phyloP scores from a whole-genome alignment of 768 basidiomycete genomes.

The Suillus cothurnatus region DNA sequence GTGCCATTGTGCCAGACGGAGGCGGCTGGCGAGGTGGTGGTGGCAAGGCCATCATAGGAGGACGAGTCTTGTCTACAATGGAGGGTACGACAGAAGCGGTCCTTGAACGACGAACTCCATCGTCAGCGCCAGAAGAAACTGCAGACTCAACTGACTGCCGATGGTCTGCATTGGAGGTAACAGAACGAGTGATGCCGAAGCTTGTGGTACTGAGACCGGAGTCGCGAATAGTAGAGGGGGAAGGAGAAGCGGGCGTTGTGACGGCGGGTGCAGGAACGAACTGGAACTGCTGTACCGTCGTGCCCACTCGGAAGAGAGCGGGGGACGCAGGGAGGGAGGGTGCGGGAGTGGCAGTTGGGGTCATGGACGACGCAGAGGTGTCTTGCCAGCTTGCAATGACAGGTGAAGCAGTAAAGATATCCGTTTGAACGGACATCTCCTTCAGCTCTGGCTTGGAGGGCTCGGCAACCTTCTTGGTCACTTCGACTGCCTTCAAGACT shows the following conservation, averaged over 20 bases:
- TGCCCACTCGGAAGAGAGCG: constrained; percentile 59
- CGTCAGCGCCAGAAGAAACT: constrained; percentile 53
- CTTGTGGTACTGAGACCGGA: constrained; percentile 41
- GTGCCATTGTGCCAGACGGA: constrained; percentile 70
- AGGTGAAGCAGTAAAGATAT: constrained; percentile 41
- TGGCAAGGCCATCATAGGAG: constrained; percentile 83
- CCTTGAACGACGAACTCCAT: constrained; percentile 54
- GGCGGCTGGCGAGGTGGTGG: constrained; percentile 80
- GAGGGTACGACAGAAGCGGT: constrained; percentile 59
- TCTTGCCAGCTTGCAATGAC: constrained; percentile 31
- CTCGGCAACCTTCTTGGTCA: constrained; percentile 24
- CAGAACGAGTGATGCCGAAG: constrained; percentile 48
- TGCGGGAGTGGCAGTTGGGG: constrained; percentile 38
- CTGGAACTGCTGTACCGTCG: constrained; percentile 61
- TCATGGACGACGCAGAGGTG: constrained; percentile 31
- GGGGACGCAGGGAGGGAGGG: constrained; percentile 33
- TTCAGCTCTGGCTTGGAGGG: constrained; percentile 64
- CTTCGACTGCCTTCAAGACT: constrained; percentile 34
- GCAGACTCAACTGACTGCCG: constrained; percentile 75
- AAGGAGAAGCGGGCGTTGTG: constrained; percentile 27
- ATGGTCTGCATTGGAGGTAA: constrained; percentile 58
- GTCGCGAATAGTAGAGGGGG: constrained; percentile 50
- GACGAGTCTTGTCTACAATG: constrained; percentile 73
- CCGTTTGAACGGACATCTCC: constrained; percentile 83
- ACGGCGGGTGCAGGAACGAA: constrained; percentile 51